Evolutionary conservation across 116 monocot species (phyloP), one percentile per base, ranked within the genome.

Genomic region (Trichopus zeylanicus): DNA sequence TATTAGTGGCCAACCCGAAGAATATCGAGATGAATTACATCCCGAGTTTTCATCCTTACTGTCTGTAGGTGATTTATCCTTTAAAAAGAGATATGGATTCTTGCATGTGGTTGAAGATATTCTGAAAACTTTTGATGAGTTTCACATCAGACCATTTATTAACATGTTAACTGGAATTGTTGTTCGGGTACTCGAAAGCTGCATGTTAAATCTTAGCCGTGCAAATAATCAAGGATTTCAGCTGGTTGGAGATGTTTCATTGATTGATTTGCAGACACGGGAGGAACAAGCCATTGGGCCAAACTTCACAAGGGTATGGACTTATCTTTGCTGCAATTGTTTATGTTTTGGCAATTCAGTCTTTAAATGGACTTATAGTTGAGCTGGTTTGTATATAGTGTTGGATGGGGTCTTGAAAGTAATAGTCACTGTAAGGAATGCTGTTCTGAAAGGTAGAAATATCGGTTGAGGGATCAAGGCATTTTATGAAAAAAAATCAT

Each of bases 21-120:
- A 31, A 20, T 22, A 55, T 42, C 7, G 15, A 12, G 53, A 60
- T 27, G 56, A 26, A 31, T 58, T 35, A 31, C 47, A 74, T 13
- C 46, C n/a, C n/a, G n/a, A n/a, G n/a, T n/a, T n/a, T n/a, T n/a
- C n/a, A n/a, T n/a, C n/a, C n/a, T n/a, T n/a, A n/a, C n/a, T 53
- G 21, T 53, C 29, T 6, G 48, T 74, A 48, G 66, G 61, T 33
- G 54, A 75, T 60, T 24, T 84, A 26, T 62, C 81, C 4, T 84
- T 60, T 76, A 91, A 87, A 62, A 90, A 80, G 52, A 73, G 20
- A 68, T 77, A 67, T 74, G 91, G 91, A 39, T 91, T 97, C 59
- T 67, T 97, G 57, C 75, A 87, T 62, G 77, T 91, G 21, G 37
- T 81, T 62, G 79, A 82, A 67, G 97, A 91, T 73, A 62, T 97